Percentiles rank a stretch among this genome's conserved stretches.
phyloP scores from a whole-genome alignment of 306 rosid species.

The Lagenaria siceraria region DNA sequence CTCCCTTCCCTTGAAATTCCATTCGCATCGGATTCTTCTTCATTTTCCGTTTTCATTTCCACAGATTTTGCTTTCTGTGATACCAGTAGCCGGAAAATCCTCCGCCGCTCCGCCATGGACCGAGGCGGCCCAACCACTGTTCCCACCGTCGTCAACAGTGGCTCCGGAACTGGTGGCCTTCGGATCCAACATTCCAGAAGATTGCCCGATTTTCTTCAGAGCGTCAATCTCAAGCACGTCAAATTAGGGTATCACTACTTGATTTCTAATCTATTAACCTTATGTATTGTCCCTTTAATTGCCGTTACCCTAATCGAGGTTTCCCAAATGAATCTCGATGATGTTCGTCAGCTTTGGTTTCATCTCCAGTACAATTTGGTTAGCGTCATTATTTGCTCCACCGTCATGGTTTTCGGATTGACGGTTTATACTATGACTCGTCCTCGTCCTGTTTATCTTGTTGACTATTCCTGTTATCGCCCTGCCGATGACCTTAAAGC shows the following conservation, averaged over 20 bases:
- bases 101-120: conserved; percentile 23
- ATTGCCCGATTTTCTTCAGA: conserved; percentile 66
- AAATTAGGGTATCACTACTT: conserved; percentile 71
- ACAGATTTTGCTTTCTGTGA: not conserved
- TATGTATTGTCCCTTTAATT: conserved; percentile 44
- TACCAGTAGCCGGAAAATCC: not conserved
- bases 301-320: conserved; percentile 44
- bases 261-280: conserved; percentile 47
- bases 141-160: conserved; percentile 15
- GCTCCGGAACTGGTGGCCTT: conserved; percentile 8
- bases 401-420: conserved; percentile 49
- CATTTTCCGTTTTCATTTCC: not conserved
- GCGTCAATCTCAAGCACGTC: conserved; percentile 67
- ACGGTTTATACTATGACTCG: conserved; percentile 48
- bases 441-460: conserved; percentile 41
- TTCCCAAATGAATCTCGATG: conserved; percentile 39
- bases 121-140: conserved; percentile 21
- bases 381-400: conserved; percentile 34
- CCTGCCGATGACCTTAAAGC: conserved; percentile 51
- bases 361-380: conserved; percentile 62
- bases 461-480: conserved; percentile 49
- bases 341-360: conserved; percentile 48
- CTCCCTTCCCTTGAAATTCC: not conserved
- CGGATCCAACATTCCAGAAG: conserved; percentile 41
- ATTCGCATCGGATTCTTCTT: not conserved